Base-by-base conservation (phyloP, 805 yeast genomes). In the Yamadazyma nakazawae region DNA sequence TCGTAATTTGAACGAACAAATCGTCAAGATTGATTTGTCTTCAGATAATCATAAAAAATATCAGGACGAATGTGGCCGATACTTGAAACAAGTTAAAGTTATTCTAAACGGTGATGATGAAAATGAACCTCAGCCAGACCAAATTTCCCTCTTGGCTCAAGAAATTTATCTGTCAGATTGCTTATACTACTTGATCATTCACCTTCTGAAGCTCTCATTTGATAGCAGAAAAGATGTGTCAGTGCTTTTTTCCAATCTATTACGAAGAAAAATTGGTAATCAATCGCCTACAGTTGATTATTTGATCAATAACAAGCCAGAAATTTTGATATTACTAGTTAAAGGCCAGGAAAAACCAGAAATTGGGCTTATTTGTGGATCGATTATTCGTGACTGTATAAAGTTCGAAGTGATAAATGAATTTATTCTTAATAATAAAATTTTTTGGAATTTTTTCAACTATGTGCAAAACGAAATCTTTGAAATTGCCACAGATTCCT, bases 401-500 rank as follows among this genome's bases (percentile, higher is more conserved):
- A 86, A 85, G 59, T 81, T 82, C 60, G 97, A 90, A 63, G 75
- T 71, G 39, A 72, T 94, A 46, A 78, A 86, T 30, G 70, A 75
- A 44, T 75, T 77, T 49, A 72, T 89, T 10, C 60, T 92, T 36
- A 66, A 74, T 37, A 82, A 82, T 52, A 76, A 80, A 16, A 68
- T 72, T 19, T 75, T 92, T 52, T 94, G 98, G 98, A 79, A 80
- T 51, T 84, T 82, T 57, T 92, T 94, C 65, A 80, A 78, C 38
- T 88, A 86, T 62, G 87, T 88, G 34, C 84, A 82, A 54, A 72
- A 78, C 34, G 84, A 84, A 4, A 81, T 85, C 25, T 94, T 94
- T 68, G 98, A 94, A 66, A 80, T 87, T 18, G 89, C 96, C 47
- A 88, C 97, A 0, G 97, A 90, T 61, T 81, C 96, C 1, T 87